Base-by-base conservation (phyloP, 805 yeast genomes). In the Candida tammaniensis region DNA sequence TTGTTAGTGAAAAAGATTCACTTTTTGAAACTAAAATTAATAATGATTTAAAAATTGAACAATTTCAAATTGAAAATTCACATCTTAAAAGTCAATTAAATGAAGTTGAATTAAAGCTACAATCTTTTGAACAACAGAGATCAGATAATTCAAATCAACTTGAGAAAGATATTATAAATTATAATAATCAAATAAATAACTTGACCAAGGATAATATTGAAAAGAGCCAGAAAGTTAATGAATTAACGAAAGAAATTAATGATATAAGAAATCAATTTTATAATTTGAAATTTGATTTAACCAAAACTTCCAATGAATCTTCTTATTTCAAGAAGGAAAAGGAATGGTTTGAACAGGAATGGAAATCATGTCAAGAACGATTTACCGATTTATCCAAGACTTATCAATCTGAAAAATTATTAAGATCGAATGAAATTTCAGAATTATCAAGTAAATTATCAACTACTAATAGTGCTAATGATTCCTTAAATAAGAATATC, bases 291-390 rank as follows among this genome's bases (percentile, higher is more conserved):
- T 55, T 67, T 18, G 59, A 61, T 14, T 47, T 57, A 9, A 54
- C 65, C 15, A 65, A 65, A 32, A 39, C 47, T 2, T 37, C 52
- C n/a, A 65, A 63, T 45, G 68, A 64, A 44, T 49, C 52, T 6
- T 26, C 53, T 1, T 64, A 61, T 42, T 43, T 54, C 15, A 54
- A 52, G 24, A 55, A 54, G 18, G 71, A 65, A 40, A 62, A 59
- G 32, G 42, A 45, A 6, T 68, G 73, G 73, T 66, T 50, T 40
- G 72, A 67, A 36, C 40, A 45, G 1, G 71, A 68, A 43, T 52
- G 68, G 39, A 54, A 49, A 23, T 28, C 48, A 6, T 51, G 57
- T n/a, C 73, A 67, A 39, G 45, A 43, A 6, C 49, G 62, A 32
- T 63, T 53, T 31, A 62, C 70, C 3, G 68, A 61, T 6, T 44